A percentile compares a stretch with the other conserved stretches of the same genome.
phyloP scores from a whole-genome alignment of 2,329 filamentous ascomycete species.

The Hirsutella thompsonii region DNA sequence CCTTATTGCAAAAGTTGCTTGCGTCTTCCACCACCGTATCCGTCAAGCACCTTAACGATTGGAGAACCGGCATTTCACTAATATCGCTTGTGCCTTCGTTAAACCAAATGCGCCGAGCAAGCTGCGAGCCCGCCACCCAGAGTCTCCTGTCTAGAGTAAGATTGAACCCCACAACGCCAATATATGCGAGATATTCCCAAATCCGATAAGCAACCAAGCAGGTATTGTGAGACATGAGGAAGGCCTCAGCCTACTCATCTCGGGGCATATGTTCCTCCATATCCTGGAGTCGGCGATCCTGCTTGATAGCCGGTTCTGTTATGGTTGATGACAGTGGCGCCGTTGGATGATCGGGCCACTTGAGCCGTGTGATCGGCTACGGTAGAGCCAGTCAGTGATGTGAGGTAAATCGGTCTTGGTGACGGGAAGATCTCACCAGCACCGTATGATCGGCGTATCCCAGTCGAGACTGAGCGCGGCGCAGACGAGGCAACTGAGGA shows the following conservation, averaged over 20 bases:
- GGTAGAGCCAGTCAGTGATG: not conserved
- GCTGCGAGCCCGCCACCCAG: too few species aligned
- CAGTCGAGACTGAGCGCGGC: constrained; percentile 15
- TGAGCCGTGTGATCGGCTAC: constrained; percentile 13
- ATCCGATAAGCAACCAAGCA: too few species aligned
- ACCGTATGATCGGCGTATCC: constrained; percentile 17
- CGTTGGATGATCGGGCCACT: constrained; percentile 10
- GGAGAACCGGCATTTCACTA: too few species aligned
- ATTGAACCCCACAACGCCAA: too few species aligned
- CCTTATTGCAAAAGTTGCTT: too few species aligned
- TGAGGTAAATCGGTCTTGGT: not conserved
- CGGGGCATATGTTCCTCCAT: constrained; percentile 10
- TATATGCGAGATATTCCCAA: too few species aligned
- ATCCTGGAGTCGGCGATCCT: constrained; percentile 16
- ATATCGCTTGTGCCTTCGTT: too few species aligned
- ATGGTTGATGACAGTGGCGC: constrained; percentile 19
- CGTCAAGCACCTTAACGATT: too few species aligned
- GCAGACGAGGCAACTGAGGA: constrained; percentile 7
- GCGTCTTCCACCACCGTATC: too few species aligned
- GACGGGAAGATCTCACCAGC: constrained; percentile 11
- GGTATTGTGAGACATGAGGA: too few species aligned
- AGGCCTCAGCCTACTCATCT: not conserved
- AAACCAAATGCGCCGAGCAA: too few species aligned
- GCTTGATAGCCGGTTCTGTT: constrained; percentile 15
- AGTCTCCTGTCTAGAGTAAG: too few species aligned